These are phyloP conservation scores for Dictyophora rubrovolvata DNA, from an alignment of 768 basidiomycete genomes.

Conservation along the genomic window DNA sequence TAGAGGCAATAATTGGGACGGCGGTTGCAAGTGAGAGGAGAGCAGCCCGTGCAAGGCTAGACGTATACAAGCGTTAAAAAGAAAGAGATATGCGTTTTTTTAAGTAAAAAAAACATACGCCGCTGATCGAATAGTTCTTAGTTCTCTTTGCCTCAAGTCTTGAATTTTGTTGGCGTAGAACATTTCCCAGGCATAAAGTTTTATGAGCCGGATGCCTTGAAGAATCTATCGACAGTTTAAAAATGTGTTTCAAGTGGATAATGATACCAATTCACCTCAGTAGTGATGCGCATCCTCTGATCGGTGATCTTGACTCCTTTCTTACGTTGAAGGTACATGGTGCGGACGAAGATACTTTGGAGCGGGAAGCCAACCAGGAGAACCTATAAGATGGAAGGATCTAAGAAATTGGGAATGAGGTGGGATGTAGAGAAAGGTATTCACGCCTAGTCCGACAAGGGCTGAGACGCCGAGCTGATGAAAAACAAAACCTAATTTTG, in stretches of 20 bases:
- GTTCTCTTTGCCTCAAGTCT: slow-evolving; percentile 22
- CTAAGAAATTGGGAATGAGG: slow-evolving; percentile 5
- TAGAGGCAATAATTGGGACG: slow-evolving; percentile 40
- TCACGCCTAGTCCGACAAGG: slow-evolving; percentile 48
- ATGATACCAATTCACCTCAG: slow-evolving; percentile 31
- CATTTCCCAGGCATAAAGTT: slow-evolving; percentile 50
- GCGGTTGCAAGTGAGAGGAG: slow-evolving; percentile 38
- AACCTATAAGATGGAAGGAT: slow-evolving; percentile 22
- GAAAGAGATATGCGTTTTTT: slow-evolving; percentile 13
- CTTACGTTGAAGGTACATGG: slow-evolving; percentile 42
- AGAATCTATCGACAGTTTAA: slow-evolving; percentile 32
- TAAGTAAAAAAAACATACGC: slow-evolving; percentile 23
- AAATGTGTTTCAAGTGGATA: neutral
- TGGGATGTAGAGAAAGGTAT: slow-evolving; percentile 6
- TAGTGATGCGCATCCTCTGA: slow-evolving; percentile 50
- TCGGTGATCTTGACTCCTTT: slow-evolving; percentile 60
- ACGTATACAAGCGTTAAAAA: slow-evolving; percentile 6
- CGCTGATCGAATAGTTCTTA: slow-evolving; percentile 14
- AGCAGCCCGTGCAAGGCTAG: slow-evolving; percentile 18
- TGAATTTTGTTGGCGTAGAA: slow-evolving; percentile 38
- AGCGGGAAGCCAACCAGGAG: slow-evolving; percentile 50
- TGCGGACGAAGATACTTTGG: slow-evolving; percentile 40
- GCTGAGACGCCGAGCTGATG: slow-evolving; percentile 55
- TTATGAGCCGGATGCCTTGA: slow-evolving; percentile 57
- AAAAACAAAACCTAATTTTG: neutral